phyloP scores from a whole-genome alignment of 495 filamentous ascomycete genomes.

The Penicillium canariense region DNA sequence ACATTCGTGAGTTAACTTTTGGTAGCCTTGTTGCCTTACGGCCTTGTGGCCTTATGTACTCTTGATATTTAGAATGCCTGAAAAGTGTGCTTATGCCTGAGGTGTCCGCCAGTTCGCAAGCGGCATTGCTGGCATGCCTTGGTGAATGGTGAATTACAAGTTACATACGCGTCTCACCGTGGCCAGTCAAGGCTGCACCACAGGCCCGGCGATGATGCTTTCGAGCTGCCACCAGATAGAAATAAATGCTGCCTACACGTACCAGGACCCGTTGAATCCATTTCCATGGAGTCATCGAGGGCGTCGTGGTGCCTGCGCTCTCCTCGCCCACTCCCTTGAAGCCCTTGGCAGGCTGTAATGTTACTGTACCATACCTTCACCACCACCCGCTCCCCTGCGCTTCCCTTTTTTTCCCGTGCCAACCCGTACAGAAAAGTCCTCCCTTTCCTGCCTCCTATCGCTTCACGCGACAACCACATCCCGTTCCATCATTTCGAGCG shows the following conservation, averaged over 20 bases:
- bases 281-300: not conserved
- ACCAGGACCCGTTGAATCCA: not conserved
- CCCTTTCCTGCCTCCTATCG: slow-evolving; percentile 38
- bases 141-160: slow-evolving; percentile 6
- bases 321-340: not conserved
- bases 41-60: slow-evolving; percentile 1
- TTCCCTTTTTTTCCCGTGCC: slow-evolving; percentile 30
- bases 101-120: slow-evolving; percentile 9
- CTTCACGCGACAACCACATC: slow-evolving; percentile 46
- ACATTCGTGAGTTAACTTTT: no score
- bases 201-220: not conserved
- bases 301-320: not conserved
- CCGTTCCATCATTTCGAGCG: slow-evolving; percentile 54
- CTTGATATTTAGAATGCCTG: not conserved
- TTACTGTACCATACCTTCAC: slow-evolving; percentile 14
- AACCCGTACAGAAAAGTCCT: slow-evolving; percentile 39
- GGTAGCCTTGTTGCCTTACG: slow-evolving; percentile 3
- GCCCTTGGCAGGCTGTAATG: slow-evolving; percentile 8
- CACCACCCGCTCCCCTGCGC: slow-evolving; percentile 13
- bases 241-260: not conserved
- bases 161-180: slow-evolving; percentile 8
- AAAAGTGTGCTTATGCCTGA: slow-evolving; percentile 12
- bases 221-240: not conserved
- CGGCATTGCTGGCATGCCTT: slow-evolving; percentile 11
- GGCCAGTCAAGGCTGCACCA: not conserved